Percentiles rank a stretch among this genome's conserved stretches.
These are phyloP conservation scores for Thinopyrum elongatum DNA, from an alignment of 176 grass and related monocot genomes.

Conservation along the genomic window DNA sequence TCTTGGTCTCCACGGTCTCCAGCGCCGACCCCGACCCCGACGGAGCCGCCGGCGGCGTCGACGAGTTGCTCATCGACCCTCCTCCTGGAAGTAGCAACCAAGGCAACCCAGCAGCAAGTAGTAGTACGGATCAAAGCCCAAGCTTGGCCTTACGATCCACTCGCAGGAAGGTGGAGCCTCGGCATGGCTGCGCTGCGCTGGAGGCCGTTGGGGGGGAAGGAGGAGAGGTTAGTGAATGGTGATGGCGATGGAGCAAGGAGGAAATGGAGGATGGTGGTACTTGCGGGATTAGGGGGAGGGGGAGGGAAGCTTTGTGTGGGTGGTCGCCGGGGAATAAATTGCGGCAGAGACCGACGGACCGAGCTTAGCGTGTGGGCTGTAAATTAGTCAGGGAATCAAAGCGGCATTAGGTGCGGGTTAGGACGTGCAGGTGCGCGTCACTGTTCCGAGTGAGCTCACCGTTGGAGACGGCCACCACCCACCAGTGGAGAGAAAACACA, in stretches of 20 bases:
- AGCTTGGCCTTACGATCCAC: background rate
- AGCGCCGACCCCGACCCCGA: background rate
- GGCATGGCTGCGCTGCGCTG: background rate
- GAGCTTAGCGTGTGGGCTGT: no score
- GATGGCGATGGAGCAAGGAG: slow-evolving; percentile 22
- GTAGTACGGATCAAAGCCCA: background rate
- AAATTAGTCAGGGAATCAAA: no score
- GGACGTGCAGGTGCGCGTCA: no score
- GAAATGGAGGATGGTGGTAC: background rate
- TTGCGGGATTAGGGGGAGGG: background rate
- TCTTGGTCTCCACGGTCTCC: slow-evolving; percentile 46
- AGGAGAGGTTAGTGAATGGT: background rate
- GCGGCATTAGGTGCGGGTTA: no score
- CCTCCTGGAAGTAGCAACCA: no score
- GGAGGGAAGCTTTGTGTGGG: slow-evolving; percentile 43
- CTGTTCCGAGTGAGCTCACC: no score
- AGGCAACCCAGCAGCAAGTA: no score
- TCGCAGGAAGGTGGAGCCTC: background rate
- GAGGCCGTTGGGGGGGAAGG: background rate
- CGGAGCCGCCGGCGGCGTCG: background rate
- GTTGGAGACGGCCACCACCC: no score
- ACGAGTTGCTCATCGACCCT: slow-evolving; percentile 31
- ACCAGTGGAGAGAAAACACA: no score
- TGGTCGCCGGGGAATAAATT: background rate
- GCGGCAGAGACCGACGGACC: background rate